A percentile compares a stretch with the other conserved stretches of the same genome.
phyloP scores from a whole-genome alignment of 1,139 yeast genomes.

The Debaryomyces sp. region DNA sequence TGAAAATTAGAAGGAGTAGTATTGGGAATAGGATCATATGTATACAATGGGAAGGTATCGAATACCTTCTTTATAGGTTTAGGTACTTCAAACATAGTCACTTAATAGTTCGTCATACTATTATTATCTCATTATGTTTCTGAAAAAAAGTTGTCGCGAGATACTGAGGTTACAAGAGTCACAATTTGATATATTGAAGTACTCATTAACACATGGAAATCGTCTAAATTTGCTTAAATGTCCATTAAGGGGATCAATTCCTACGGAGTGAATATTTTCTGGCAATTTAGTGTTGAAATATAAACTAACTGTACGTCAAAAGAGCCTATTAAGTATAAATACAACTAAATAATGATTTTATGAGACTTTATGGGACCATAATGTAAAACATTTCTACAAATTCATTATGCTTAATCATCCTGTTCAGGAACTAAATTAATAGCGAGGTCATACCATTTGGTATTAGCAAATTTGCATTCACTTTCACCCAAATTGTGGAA shows the following conservation, averaged over 20 bases:
- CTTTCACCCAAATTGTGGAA: conserved; percentile 68
- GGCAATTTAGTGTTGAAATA: background rate
- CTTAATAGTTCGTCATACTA: background rate
- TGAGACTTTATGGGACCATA: background rate
- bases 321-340: background rate
- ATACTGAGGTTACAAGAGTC: background rate
- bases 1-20: conserved; percentile 20
- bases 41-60: conserved; percentile 50
- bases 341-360: background rate
- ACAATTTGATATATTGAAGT: background rate
- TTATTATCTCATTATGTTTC: background rate
- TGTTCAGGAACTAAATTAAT: conserved; percentile 65
- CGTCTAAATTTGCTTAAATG: background rate
- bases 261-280: background rate
- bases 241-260: background rate
- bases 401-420: conserved; percentile 26
- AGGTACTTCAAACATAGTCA: conserved; percentile 37
- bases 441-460: conserved; percentile 67
- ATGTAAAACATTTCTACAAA: background rate
- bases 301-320: background rate
- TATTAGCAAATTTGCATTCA: conserved; percentile 60
- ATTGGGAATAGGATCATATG: conserved; percentile 32
- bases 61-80: conserved; percentile 43
- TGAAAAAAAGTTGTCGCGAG: conserved; percentile 3
- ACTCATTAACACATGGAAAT: background rate